Evolutionary conservation across 1,284 basidiomycete genomes (phyloP).

Genomic region (Fomitiporia mediterranea): DNA sequence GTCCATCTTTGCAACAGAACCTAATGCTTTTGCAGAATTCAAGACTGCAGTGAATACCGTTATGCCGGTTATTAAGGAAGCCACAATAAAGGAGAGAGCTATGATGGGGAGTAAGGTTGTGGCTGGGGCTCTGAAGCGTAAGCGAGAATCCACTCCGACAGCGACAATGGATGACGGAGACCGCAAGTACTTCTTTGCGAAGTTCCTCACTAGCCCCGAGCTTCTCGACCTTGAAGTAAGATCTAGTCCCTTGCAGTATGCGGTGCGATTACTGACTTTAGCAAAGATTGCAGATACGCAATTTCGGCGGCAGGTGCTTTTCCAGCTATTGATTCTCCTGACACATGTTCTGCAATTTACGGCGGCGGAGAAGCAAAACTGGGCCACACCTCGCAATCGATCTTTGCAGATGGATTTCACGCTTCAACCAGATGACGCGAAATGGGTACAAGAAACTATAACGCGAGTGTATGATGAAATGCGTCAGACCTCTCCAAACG

Average conservation of each 20-base stretch:
- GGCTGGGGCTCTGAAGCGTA: constrained; percentile 49
- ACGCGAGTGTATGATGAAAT: constrained; percentile 64
- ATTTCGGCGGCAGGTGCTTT: constrained; percentile 88
- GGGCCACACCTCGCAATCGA: constrained; percentile 59
- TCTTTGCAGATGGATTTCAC: constrained; percentile 79
- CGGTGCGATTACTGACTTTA: constrained; percentile 9
- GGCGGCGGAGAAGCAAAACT: constrained; percentile 56
- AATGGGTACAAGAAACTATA: constrained; percentile 71
- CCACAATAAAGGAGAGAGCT: constrained; percentile 75
- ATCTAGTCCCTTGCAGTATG: constrained; percentile 11
- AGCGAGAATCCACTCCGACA: constrained; percentile 48
- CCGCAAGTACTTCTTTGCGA: constrained; percentile 81
- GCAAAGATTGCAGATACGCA: constrained; percentile 77
- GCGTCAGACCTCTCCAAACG: constrained; percentile 67
- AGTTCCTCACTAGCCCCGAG: constrained; percentile 83
- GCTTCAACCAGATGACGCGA: constrained; percentile 55
- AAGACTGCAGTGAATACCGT: constrained; percentile 65
- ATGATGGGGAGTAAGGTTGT: constrained; percentile 68
- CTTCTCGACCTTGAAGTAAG: constrained; percentile 80
- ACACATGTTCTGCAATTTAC: constrained; percentile 79
- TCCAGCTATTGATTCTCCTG: constrained; percentile 81
- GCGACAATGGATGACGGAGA: constrained; percentile 39
- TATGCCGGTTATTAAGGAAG: constrained; percentile 74
- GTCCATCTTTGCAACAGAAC: constrained; percentile 49
- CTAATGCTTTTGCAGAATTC: constrained; percentile 54